These are phyloP conservation scores for Wickerhamomyces sydowiorum DNA, from an alignment of 805 yeast species.

Conservation along the genomic window DNA sequence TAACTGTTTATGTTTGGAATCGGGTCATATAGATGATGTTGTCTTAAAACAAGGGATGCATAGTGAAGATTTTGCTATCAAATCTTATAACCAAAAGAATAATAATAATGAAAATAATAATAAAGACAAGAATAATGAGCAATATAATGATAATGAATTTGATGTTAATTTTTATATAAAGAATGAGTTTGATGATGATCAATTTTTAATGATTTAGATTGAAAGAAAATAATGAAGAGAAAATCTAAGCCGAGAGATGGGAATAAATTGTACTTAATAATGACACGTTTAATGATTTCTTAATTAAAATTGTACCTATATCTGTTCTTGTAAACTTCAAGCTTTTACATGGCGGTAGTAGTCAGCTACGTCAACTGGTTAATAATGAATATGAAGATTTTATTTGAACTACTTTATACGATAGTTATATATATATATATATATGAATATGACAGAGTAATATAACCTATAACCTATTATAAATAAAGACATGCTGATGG, in stretches of 20 bases:
- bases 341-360: too few species aligned
- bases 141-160: conserved; percentile 7
- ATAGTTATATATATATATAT: neutral
- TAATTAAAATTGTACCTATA: too few species aligned
- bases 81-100: neutral
- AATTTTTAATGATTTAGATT: conserved; percentile 10
- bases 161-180: conserved; percentile 3
- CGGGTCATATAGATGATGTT: neutral
- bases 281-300: too few species aligned
- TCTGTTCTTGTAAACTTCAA: too few species aligned
- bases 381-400: too few species aligned
- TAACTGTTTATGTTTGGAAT: neutral
- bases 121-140: conserved; percentile 7
- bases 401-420: too few species aligned
- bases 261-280: neutral
- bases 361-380: too few species aligned
- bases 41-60: too few species aligned
- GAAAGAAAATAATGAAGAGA: neutral
- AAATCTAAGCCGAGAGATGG: neutral
- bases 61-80: neutral
- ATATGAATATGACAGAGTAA: neutral
- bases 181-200: conserved; percentile 7
- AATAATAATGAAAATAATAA: neutral
- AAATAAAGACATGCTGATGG: too few species aligned
- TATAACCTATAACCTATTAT: too few species aligned